A percentile compares a stretch with the other conserved stretches of the same genome.
phyloP scores from a whole-genome alignment of 2,329 filamentous ascomycete genomes.

The Aspergillus pseudonomiae region DNA sequence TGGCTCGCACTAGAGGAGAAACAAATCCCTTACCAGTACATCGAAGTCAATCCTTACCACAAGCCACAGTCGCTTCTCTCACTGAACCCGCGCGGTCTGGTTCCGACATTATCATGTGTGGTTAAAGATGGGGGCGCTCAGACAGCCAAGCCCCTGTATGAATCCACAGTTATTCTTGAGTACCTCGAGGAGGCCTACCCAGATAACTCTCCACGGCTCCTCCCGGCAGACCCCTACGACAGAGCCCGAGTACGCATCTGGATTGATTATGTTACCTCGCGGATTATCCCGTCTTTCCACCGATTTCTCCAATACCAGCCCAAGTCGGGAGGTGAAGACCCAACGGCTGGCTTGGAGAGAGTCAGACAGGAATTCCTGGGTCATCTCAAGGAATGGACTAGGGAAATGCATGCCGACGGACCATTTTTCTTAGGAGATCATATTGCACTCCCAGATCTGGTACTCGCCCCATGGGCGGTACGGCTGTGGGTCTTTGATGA shows the following conservation, averaged over 20 bases:
- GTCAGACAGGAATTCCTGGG: constrained; percentile 61
- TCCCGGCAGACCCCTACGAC: constrained; percentile 66
- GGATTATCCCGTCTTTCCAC: constrained; percentile 72
- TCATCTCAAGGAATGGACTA: constrained; percentile 62
- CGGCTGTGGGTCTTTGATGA: constrained; percentile 74
- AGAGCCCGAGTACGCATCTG: constrained; percentile 69
- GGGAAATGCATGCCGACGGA: constrained; percentile 62
- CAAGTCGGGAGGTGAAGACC: constrained; percentile 22
- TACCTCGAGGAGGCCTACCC: constrained; percentile 74
- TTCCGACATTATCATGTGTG: constrained; percentile 64
- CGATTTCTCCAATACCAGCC: constrained; percentile 57
- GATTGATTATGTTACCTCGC: constrained; percentile 70
- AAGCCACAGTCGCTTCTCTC: constrained; percentile 69
- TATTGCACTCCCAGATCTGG: constrained; percentile 70
- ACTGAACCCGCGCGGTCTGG: constrained; percentile 74
- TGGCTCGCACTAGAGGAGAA: constrained; percentile 78
- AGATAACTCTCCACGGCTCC: constrained; percentile 53
- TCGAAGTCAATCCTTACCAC: constrained; percentile 77
- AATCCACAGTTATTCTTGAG: constrained; percentile 73
- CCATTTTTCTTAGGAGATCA: constrained; percentile 69
- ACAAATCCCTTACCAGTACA: constrained; percentile 71
- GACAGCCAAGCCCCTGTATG: constrained; percentile 65
- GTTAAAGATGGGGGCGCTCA: constrained; percentile 27
- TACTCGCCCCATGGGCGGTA: constrained; percentile 72
- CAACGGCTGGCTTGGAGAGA: constrained; percentile 50